These are phyloP conservation scores for Fusarium ramigenum DNA, from an alignment of 2,329 filamentous ascomycete genomes.

Conservation along the genomic window DNA sequence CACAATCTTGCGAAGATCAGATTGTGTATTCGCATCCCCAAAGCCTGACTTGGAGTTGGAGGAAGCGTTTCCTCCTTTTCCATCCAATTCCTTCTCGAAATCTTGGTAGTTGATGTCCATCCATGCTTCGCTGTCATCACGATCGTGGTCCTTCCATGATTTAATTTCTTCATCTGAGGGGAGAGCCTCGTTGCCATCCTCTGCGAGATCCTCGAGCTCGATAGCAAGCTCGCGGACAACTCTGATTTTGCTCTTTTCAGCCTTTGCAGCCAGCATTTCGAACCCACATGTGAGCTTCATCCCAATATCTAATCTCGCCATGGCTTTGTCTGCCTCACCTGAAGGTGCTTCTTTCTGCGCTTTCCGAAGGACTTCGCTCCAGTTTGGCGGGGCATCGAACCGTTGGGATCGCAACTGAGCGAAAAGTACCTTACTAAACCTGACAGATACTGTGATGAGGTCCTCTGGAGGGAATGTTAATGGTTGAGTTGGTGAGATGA, in stretches of 20 bases:
- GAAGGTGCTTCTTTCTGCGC: constrained; percentile 25
- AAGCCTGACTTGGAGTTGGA: constrained; percentile 57
- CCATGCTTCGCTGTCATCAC: constrained; percentile 90
- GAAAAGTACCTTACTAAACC: constrained; percentile 88
- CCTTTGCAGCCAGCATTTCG: constrained; percentile 81
- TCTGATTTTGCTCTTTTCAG: constrained; percentile 73
- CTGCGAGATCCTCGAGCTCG: constrained; percentile 77
- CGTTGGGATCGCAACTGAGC: constrained; percentile 90
- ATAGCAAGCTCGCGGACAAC: constrained; percentile 79
- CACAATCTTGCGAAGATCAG: constrained; percentile 89
- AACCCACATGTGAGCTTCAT: constrained; percentile 93
- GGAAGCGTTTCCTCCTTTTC: constrained; percentile 52
- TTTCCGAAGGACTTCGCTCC: constrained; percentile 50
- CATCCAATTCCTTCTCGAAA: constrained; percentile 81
- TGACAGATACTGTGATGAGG: constrained; percentile 79
- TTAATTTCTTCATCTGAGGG: constrained; percentile 79
- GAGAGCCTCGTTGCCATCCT: constrained; percentile 72
- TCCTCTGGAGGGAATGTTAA: constrained; percentile 79
- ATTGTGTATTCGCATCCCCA: constrained; percentile 73
- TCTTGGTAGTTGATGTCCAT: constrained; percentile 91
- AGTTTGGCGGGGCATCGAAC: constrained; percentile 71
- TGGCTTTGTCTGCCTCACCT: constrained; percentile 23
- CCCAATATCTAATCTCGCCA: constrained; percentile 69
- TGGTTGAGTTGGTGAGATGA: constrained; percentile 64
- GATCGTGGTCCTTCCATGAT: constrained; percentile 68